These are phyloP conservation scores for Lumnitzera racemosa DNA, from an alignment of 345 rosid species.

Conservation along the genomic window DNA sequence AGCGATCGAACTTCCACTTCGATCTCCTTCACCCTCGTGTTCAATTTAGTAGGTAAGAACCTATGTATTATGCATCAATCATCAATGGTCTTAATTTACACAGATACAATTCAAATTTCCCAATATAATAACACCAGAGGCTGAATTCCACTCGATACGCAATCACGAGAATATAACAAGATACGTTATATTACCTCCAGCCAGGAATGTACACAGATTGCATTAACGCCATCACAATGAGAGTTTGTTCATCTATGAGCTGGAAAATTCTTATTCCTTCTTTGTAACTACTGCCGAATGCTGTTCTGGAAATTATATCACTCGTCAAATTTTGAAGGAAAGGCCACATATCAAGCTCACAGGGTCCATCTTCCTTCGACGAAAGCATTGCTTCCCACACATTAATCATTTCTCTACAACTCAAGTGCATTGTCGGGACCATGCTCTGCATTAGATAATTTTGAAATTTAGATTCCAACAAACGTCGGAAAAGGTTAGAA, in stretches of 20 bases:
- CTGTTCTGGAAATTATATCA: constrained; percentile 38
- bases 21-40: constrained; percentile 29
- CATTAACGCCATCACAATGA: not conserved
- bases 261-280: constrained; percentile 40
- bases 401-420: constrained; percentile 22
- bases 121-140: not conserved
- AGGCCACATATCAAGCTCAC: constrained; percentile 36
- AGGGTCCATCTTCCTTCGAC: not conserved
- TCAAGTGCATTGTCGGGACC: constrained; percentile 19
- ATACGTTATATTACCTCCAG: constrained; percentile 24
- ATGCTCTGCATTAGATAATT: constrained; percentile 16
- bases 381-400: constrained; percentile 21
- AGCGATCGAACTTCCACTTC: constrained; percentile 21
- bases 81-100: no score
- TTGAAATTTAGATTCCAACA: no score
- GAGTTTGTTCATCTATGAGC: constrained; percentile 17
- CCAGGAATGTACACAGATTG: constrained; percentile 26
- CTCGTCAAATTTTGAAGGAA: constrained; percentile 27
- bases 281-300: constrained; percentile 40
- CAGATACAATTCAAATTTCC: no score
- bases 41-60: constrained; percentile 34
- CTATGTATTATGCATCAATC: constrained; percentile 13
- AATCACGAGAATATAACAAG: no score
- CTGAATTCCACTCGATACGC: no score
- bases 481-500: no score